A percentile compares a stretch with the other conserved stretches of the same genome.
Evolutionary conservation across 352 stramenopile species (phyloP).

Genomic region (Halophytophthora polymorphica): DNA sequence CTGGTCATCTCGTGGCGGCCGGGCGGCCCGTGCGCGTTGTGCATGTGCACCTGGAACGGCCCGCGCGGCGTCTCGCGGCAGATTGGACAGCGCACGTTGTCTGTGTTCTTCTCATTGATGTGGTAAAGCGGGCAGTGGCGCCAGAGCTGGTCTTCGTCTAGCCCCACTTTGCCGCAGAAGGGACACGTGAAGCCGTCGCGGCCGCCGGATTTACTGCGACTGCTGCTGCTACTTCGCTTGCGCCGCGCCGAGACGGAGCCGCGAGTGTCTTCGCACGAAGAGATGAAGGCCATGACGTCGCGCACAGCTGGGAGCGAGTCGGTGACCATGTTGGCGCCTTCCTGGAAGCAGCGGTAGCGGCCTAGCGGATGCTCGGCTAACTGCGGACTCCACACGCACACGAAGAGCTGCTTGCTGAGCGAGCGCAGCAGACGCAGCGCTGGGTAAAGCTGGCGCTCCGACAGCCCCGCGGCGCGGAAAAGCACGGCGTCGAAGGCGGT

Average conservation of each 20-base stretch:
- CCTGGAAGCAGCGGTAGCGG: conserved; percentile 73
- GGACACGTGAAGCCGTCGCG: conserved; percentile 54
- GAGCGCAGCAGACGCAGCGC: conserved; percentile 62
- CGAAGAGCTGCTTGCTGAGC: conserved; percentile 79
- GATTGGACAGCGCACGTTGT: conserved; percentile 70
- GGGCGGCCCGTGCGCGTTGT: conserved; percentile 80
- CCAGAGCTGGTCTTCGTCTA: conserved; percentile 83
- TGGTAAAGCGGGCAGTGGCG: conserved; percentile 80
- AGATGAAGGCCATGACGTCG: conserved; percentile 65
- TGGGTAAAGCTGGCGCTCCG: conserved; percentile 42
- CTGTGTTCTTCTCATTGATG: conserved; percentile 83
- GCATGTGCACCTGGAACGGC: conserved; percentile 82
- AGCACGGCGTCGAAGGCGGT: conserved; percentile 66
- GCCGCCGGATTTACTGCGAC: conserved; percentile 12
- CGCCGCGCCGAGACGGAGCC: background rate
- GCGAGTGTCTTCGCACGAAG: conserved; percentile 26
- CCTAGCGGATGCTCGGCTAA: conserved; percentile 65
- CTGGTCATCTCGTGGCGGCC: conserved; percentile 77
- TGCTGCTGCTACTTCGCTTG: conserved; percentile 18
- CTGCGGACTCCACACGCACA: conserved; percentile 82
- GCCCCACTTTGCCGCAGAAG: conserved; percentile 68
- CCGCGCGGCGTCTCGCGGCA: conserved; percentile 60
- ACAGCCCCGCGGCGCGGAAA: conserved; percentile 57
- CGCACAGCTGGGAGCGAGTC: conserved; percentile 61
- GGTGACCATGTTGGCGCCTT: conserved; percentile 83